Base-by-base conservation (phyloP, 805 yeast genomes). In the Saccharomycopsis javanensis region DNA sequence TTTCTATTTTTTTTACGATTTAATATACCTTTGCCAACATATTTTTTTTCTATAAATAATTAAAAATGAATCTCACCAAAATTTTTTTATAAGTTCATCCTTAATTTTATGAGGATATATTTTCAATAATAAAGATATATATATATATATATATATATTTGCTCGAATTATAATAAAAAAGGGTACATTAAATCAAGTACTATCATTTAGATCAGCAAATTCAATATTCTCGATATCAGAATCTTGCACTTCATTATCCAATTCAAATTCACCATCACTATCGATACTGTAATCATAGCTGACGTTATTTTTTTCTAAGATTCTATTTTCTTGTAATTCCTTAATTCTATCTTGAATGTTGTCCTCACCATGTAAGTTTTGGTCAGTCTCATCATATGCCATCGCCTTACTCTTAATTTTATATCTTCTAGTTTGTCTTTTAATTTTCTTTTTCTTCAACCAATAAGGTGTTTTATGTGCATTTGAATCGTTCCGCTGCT, bases 341-440 rank as follows among this genome's bases (percentile, higher is more conserved):
- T 28, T 18, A 7, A 59, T 51, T 28, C 54, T 35, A 7, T 28
- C 46, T 5, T 48, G 50, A 33, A 59, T 55, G 20, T 46, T 60
- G 4, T 52, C 56, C 5, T 45, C 52, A 2, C 15, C 11, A 20
- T 42, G 28, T 25, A 42, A 42, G n/a, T 57, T 57, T 11, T 35
- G 33, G 20, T 54, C 27, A 11, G 13, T 37, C 8, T 18, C 59
- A 30, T 59, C 61, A 5, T 51, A 53, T n/a, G 20, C 27, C 25
- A 16, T 20, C 16, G 48, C 60, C 23, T 56, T 33, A 5, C 60
- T 56, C 28, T 53, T 57, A 51, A 59, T 54, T 45, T 57, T 59
- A 18, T 55, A 52, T 37, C 59, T 51, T 52, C 60, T 51, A 11
- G 62, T 59, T 46, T 59, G 62, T 27, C 62, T 25, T 42, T 59